phyloP scores from a whole-genome alignment of 345 rosid genomes.

The Melaleuca alternifolia region DNA sequence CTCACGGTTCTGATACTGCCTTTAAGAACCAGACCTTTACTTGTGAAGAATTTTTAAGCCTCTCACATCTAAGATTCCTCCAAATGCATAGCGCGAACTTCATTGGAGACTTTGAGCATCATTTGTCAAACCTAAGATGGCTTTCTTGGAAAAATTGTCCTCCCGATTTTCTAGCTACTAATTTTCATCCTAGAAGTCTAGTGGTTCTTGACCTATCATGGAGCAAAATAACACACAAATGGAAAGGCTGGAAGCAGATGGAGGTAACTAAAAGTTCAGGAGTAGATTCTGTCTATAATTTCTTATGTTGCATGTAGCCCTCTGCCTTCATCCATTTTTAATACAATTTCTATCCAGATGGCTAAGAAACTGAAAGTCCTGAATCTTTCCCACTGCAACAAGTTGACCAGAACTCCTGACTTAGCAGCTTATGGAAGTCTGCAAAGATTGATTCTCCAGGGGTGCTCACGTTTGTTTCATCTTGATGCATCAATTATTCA shows the following conservation, averaged over 20 bases:
- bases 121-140: not conserved
- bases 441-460: not conserved
- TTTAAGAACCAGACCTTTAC: not conserved
- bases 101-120: not conserved
- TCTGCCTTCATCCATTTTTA: not conserved
- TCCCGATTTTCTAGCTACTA: not conserved
- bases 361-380: not conserved
- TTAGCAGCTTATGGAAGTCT: not conserved
- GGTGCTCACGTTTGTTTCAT: not conserved
- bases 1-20: not conserved
- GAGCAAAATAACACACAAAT: not conserved
- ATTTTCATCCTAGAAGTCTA: not conserved
- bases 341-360: not conserved
- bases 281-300: not conserved
- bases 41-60: not conserved
- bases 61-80: not conserved
- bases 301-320: not conserved
- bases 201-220: not conserved
- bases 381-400: not conserved
- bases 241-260: not conserved
- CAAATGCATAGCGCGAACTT: not conserved
- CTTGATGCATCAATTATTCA: not conserved
- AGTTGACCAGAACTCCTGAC: not conserved
- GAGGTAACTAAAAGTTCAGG: not conserved
- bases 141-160: not conserved